Evolutionary conservation across 805 yeast genomes (phyloP), one percentile per base, ranked within the genome.

Genomic region (Saccharomycopsis amapae): DNA sequence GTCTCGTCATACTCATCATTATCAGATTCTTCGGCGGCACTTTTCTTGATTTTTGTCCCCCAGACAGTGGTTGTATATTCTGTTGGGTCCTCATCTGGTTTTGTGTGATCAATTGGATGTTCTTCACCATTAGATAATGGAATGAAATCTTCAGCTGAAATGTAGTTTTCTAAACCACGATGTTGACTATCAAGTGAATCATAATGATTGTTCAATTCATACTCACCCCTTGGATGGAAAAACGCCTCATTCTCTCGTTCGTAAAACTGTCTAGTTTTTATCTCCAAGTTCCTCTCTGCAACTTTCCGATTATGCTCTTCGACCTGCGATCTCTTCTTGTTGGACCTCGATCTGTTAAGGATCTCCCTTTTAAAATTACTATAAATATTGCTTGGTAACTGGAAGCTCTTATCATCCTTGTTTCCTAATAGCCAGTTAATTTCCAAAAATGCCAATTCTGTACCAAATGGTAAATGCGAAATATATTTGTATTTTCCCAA

Each of bases 391-490:
- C 64, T 61, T 2, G 76, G 72, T 5, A 74, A 56, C 28, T 38
- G 36, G 12, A 50, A 20, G 58, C 44, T 12, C 57, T 42, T 32
- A 34, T 20, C 51, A 48, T 24, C 54, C 42, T 26, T 35, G 34
- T 24, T 35, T 19, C 31, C 69, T 44, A 61, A 62, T 43, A 62
- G 69, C 97, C 97, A 90, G 58, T 86, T 81, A 42, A 96, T 74
- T 56, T 93, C 97, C 45, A 93, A 59, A 52, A 85, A 79, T 9
- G 88, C 94, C 36, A 90, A 62, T 43, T 82, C 84, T 0, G 96
- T 82, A 1, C 97, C 97, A 24, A 76, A 60, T 0, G 98, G 97
- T 19, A 88, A 63, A 61, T 90, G 90, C 1, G 84, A 72, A 46
- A 93, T 63, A 60, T 84, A 87, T 61, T 87, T 89, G 59, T 72